Percentiles rank a stretch among this genome's conserved stretches.
These are phyloP conservation scores for Onygenales sp. DNA, from an alignment of 2,329 filamentous ascomycete species.

Conservation along the genomic window DNA sequence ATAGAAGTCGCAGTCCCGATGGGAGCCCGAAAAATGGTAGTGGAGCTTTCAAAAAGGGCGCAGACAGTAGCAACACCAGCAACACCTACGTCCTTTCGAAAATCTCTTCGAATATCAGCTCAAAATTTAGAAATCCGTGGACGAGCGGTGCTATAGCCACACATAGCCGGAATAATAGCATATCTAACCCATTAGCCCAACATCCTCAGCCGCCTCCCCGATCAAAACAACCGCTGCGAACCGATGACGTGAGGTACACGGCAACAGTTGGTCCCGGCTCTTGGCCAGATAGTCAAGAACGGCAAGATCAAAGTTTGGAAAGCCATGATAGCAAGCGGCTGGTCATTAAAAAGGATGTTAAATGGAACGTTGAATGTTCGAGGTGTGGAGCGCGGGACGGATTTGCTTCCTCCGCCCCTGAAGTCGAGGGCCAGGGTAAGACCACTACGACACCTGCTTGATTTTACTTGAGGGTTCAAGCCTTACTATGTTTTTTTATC, in stretches of 20 bases:
- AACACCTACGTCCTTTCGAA: neutral
- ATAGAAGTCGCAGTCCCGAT: neutral
- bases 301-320: neutral
- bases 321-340: neutral
- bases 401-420: neutral
- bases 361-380: slow-evolving; percentile 2
- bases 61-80: neutral
- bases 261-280: neutral
- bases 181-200: neutral
- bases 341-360: neutral
- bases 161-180: neutral
- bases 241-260: neutral
- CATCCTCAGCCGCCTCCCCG: neutral
- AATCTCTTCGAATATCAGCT: neutral
- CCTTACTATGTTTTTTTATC: too few relatives aligned
- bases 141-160: neutral
- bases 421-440: neutral
- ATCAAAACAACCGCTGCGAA: neutral
- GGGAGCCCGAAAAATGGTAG: neutral
- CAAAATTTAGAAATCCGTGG: neutral
- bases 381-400: neutral
- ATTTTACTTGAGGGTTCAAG: too few relatives aligned
- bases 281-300: neutral
- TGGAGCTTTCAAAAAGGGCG: neutral
- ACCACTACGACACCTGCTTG: neutral